Evolutionary conservation across 441 rosid genomes (phyloP).

Genomic region (Euphorbia schlechtendalii): DNA sequence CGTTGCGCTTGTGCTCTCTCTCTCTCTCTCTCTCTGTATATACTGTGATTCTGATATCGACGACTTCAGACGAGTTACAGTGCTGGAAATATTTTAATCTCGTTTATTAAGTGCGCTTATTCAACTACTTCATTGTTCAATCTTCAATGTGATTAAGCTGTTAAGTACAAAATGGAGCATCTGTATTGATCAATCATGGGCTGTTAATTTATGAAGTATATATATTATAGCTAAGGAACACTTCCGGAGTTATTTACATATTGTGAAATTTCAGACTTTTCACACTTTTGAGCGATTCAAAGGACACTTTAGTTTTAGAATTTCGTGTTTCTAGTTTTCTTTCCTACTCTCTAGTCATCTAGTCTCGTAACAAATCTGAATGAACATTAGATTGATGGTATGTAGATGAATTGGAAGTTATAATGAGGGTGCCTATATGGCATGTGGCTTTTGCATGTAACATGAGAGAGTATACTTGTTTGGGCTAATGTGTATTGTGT

Average conservation of each 20-base stretch:
- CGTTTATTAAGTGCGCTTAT: background rate
- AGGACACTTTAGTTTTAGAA: too few species aligned
- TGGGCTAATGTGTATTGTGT: background rate
- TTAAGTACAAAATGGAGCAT: background rate
- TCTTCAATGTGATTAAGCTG: background rate
- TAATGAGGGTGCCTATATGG: too few species aligned
- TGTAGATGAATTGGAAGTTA: background rate
- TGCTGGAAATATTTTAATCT: too few species aligned
- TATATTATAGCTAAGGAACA: too few species aligned
- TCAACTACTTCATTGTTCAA: background rate
- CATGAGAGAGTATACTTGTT: background rate
- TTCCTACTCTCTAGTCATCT: background rate
- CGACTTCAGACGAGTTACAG: too few species aligned
- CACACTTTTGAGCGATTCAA: too few species aligned
- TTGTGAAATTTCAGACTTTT: too few species aligned
- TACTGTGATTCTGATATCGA: background rate
- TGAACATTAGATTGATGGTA: background rate
- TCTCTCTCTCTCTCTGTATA: background rate
- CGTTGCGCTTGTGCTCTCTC: background rate
- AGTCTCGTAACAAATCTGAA: background rate
- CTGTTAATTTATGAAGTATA: too few species aligned
- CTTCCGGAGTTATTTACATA: too few species aligned
- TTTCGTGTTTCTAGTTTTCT: background rate
- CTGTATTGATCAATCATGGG: background rate
- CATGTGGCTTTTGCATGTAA: too few species aligned